Evolutionary conservation across 306 rosid genomes (phyloP), one percentile per base, ranked within the genome.

Genomic region (Cicer bijugum): DNA sequence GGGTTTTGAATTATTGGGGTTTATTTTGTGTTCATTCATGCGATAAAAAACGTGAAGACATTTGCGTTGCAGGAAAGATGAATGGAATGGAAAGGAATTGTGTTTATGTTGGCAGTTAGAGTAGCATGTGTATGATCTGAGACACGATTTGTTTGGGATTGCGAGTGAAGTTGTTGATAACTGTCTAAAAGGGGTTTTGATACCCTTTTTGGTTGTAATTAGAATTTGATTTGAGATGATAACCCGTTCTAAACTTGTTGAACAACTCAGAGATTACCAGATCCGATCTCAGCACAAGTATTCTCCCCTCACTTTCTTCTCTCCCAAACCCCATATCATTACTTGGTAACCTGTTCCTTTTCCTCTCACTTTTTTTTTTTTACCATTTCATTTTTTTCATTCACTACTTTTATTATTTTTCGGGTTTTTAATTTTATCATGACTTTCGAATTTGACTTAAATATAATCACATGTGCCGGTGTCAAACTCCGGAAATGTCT

Each of bases 261-360:
- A 90, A 78, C 92, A 90, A 85, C 89, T 90, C 83, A 78, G 87
- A 80, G 93, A 85, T 44, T 82, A 85, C 72, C 96, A 86, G 86
- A 81, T 85, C 85, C 87, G 86, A 67, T 85, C 86, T 64, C 89
- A 87, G 73, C 88, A 81, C 62, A 89, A 76, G 45, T 78, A 76
- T 66, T 73, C 86, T 68, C 80, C 86, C 46, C 86, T 87, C 68
- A 82, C 81, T 35, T 51, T 85, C 85, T 89, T 89, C 84, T 89
- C 91, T 35, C 87, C 89, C 60, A 90, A 84, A 62, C 88, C 90
- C 51, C 67, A 81, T 28, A 52, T 78, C 74, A 69, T 51, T 74
- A 67, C 88, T 59, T 16, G 91, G 94, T 91, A 84, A 11, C 6
- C 40, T 14, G 17, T 11, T 42, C 6, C 11, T 6, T 6, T 12